A percentile compares a stretch with the other conserved stretches of the same genome.
These are phyloP conservation scores for Lodderomyces jiufengensis DNA, from an alignment of 1,139 yeast species.

Conservation along the genomic window DNA sequence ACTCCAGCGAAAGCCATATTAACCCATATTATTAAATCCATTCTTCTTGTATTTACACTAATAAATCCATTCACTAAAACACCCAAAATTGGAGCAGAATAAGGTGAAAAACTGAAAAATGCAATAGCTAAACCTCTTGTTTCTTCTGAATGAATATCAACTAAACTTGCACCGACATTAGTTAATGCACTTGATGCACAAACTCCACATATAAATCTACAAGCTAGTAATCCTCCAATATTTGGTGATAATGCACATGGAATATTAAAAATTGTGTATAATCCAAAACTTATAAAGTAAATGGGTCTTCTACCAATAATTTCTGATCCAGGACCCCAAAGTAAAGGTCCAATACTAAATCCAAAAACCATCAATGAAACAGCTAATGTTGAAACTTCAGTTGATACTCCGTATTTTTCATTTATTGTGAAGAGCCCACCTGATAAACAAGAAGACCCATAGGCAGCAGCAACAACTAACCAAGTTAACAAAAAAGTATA, in stretches of 20 bases:
- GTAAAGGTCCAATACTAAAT: constrained; percentile 79
- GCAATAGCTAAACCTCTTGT: constrained; percentile 90
- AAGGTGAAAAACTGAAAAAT: constrained; percentile 87
- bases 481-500: constrained; percentile 65
- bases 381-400: constrained; percentile 74
- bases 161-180: constrained; percentile 85
- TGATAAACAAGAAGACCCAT: constrained; percentile 87
- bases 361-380: constrained; percentile 89
- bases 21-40: constrained; percentile 79
- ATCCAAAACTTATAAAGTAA: constrained; percentile 68
- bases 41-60: constrained; percentile 61
- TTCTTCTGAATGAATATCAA: constrained; percentile 69
- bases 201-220: constrained; percentile 85
- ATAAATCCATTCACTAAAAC: constrained; percentile 90
- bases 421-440: constrained; percentile 70
- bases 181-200: constrained; percentile 81
- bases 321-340: constrained; percentile 91
- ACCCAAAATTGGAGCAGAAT: constrained; percentile 88
- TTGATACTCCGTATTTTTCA: constrained; percentile 62
- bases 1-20: constrained; percentile 89
- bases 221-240: constrained; percentile 73
- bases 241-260: constrained; percentile 88
- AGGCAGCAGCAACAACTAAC: constrained; percentile 81
- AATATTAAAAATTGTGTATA: constrained; percentile 76
- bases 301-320: constrained; percentile 84